phyloP scores from a whole-genome alignment of 345 rosid genomes.

The Excoecaria cochinchinensis region DNA sequence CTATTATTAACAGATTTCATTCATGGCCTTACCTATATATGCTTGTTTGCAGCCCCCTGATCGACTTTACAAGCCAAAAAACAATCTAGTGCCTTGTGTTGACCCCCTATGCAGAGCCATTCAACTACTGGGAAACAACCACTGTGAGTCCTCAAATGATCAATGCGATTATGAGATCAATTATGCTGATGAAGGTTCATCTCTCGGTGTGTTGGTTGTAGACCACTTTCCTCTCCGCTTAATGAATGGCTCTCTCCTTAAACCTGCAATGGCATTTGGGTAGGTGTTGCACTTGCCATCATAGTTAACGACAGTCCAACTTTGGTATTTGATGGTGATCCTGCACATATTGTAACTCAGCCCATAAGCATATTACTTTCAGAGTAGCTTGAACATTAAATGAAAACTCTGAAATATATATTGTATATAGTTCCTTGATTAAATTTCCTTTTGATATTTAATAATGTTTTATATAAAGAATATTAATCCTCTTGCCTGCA shows the following conservation, averaged over 20 bases:
- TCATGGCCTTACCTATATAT: slow-evolving; percentile 11
- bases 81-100: slow-evolving; percentile 50
- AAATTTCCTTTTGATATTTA: background rate
- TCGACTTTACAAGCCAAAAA: slow-evolving; percentile 65
- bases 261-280: slow-evolving; percentile 69
- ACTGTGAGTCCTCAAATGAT: slow-evolving; percentile 50
- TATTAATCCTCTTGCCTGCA: slow-evolving; percentile 23
- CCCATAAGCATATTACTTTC: background rate
- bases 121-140: slow-evolving; percentile 26
- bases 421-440: background rate
- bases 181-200: slow-evolving; percentile 80
- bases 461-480: background rate
- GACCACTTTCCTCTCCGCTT: slow-evolving; percentile 55
- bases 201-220: slow-evolving; percentile 64
- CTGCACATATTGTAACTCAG: background rate
- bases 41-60: slow-evolving; percentile 50
- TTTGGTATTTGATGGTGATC: background rate
- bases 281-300: slow-evolving; percentile 30
- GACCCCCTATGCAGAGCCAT: slow-evolving; percentile 53
- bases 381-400: background rate
- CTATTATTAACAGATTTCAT: background rate
- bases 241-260: slow-evolving; percentile 49
- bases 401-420: background rate
- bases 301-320: background rate
- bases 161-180: slow-evolving; percentile 81